phyloP scores from a whole-genome alignment of 1,139 yeast genomes.

The Magnusiomyces ingens region DNA sequence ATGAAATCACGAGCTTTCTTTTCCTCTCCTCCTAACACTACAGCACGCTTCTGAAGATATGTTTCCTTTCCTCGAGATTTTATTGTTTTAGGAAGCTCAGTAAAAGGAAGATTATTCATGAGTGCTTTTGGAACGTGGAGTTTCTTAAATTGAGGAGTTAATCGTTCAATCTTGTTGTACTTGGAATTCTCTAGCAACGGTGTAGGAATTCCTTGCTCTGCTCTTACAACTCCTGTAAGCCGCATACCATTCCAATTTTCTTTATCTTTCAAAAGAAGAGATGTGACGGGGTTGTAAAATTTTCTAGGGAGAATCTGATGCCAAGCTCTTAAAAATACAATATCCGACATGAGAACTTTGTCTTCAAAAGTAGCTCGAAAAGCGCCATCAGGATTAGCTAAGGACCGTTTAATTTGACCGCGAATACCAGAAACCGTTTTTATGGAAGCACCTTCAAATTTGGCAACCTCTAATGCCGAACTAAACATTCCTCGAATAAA shows the following conservation, averaged over 20 bases:
- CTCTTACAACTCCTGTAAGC: slow-evolving; percentile 87
- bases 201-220: slow-evolving; percentile 59
- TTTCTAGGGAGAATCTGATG: slow-evolving; percentile 86
- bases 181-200: slow-evolving; percentile 56
- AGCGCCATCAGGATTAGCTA: slow-evolving; percentile 93
- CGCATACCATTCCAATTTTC: slow-evolving; percentile 95
- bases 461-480: slow-evolving; percentile 88
- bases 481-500: slow-evolving; percentile 95
- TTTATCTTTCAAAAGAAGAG: slow-evolving; percentile 68
- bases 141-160: slow-evolving; percentile 81
- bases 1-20: slow-evolving; percentile 87
- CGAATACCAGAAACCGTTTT: slow-evolving; percentile 95
- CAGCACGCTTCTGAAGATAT: slow-evolving; percentile 88
- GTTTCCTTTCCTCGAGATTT: slow-evolving; percentile 81
- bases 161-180: slow-evolving; percentile 76
- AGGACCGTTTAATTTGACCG: slow-evolving; percentile 94
- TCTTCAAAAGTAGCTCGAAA: slow-evolving; percentile 98
- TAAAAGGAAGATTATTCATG: slow-evolving; percentile 61
- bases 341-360: slow-evolving; percentile 83
- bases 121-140: slow-evolving; percentile 76
- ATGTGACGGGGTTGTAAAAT: slow-evolving; percentile 94
- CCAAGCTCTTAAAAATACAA: slow-evolving; percentile 90
- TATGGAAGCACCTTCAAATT: slow-evolving; percentile 95
- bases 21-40: slow-evolving; percentile 85
- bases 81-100: slow-evolving; percentile 39